phyloP scores from a whole-genome alignment of 208 protist species.

The Crithidia mellificae region DNA sequence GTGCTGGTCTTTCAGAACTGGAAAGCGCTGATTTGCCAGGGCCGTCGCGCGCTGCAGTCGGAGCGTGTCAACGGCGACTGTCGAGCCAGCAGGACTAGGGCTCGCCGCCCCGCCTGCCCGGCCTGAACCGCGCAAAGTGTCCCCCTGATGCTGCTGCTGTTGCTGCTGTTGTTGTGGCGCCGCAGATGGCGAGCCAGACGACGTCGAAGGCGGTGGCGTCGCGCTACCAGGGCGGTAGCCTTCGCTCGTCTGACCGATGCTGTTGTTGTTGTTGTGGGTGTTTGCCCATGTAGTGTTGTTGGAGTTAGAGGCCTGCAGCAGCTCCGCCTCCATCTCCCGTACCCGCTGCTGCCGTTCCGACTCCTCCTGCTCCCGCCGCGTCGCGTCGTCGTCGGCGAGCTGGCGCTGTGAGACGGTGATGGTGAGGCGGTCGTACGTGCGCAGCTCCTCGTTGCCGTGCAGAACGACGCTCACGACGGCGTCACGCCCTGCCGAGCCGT shows the following conservation, averaged over 20 bases:
- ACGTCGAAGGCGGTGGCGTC: conserved; percentile 1
- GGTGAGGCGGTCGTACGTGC: conserved; percentile 71
- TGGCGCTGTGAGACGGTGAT: conserved; percentile 64
- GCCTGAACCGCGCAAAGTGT: not conserved
- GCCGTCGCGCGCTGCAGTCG: conserved; percentile 49
- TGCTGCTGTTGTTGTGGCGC: not conserved
- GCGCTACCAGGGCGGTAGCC: not conserved
- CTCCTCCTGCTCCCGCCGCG: conserved; percentile 35
- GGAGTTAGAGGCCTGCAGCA: conserved; percentile 16
- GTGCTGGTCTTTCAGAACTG: conserved; percentile 43
- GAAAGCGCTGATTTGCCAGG: conserved; percentile 60
- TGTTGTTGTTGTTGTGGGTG: too few relatives aligned
- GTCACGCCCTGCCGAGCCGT: not conserved
- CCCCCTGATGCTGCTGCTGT: too few relatives aligned
- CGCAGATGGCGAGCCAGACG: not conserved
- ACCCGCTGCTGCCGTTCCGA: conserved; percentile 39
- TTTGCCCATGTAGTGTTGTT: not conserved
- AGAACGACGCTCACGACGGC: conserved; percentile 9
- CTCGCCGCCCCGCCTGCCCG: not conserved
- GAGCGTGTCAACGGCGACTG: conserved; percentile 27
- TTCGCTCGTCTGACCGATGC: too few relatives aligned
- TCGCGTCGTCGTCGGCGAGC: conserved; percentile 51
- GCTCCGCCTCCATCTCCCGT: conserved; percentile 50
- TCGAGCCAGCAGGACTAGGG: not conserved
- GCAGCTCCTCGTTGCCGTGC: conserved; percentile 34